A percentile compares a stretch with the other conserved stretches of the same genome.
These are phyloP conservation scores for Calocera viscosa DNA, from an alignment of 768 basidiomycete genomes.

Conservation along the genomic window DNA sequence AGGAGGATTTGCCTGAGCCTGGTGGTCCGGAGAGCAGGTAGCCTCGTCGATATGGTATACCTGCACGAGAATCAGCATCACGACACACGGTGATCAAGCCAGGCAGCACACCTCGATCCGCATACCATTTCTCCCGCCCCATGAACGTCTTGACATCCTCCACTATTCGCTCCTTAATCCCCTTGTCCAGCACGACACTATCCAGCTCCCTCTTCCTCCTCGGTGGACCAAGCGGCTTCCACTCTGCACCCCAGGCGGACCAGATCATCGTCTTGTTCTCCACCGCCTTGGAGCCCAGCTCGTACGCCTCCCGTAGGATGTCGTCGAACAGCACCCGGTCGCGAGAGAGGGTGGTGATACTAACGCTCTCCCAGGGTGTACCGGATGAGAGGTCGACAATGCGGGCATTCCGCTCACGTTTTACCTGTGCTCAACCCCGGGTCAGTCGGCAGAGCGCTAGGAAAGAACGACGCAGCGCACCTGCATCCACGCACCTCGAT, in stretches of 20 bases:
- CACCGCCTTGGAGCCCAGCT: slow-evolving; percentile 69
- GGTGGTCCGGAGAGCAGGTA: slow-evolving; percentile 93
- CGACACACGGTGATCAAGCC: neutral
- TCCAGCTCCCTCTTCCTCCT: slow-evolving; percentile 70
- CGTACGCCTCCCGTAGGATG: slow-evolving; percentile 78
- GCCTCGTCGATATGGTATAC: slow-evolving; percentile 92
- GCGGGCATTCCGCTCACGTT: slow-evolving; percentile 86
- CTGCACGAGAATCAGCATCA: slow-evolving; percentile 30
- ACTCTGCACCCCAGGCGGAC: slow-evolving; percentile 93
- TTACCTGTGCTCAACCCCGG: slow-evolving; percentile 46
- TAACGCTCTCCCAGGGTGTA: slow-evolving; percentile 94
- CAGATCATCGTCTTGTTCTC: slow-evolving; percentile 94
- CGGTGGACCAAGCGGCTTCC: slow-evolving; percentile 90
- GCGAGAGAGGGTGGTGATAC: slow-evolving; percentile 78
- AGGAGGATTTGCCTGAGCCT: slow-evolving; percentile 96
- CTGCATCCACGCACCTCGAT: slow-evolving; percentile 91
- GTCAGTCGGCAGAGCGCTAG: neutral
- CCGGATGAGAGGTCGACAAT: slow-evolving; percentile 86
- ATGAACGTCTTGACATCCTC: slow-evolving; percentile 72
- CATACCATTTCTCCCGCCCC: slow-evolving; percentile 81
- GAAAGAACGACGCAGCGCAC: slow-evolving; percentile 31
- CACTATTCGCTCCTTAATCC: slow-evolving; percentile 74
- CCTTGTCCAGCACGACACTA: slow-evolving; percentile 77
- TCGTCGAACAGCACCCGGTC: slow-evolving; percentile 70
- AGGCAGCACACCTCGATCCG: slow-evolving; percentile 63